A percentile compares a stretch with the other conserved stretches of the same genome.
These are phyloP conservation scores for Debaryomycetaceae sp. DNA, from an alignment of 1,139 yeast species.

Conservation along the genomic window DNA sequence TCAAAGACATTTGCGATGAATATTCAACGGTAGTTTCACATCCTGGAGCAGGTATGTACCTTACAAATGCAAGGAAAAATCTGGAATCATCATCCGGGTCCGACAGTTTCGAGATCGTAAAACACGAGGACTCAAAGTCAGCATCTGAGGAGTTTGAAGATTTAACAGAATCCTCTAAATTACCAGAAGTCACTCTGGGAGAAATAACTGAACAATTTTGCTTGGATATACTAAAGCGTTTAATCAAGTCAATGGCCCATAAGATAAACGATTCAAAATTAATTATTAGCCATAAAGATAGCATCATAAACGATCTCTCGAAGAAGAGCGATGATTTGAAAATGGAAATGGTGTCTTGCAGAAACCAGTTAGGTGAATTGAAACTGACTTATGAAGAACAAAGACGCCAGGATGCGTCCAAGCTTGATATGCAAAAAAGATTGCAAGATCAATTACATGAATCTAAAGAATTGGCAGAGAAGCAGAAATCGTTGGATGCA, in stretches of 20 bases:
- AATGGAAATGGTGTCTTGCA: neutral
- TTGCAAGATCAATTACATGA: no score
- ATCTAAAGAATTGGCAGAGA: no score
- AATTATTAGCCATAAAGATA: neutral
- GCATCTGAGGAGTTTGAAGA: conserved; percentile 6
- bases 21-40: neutral
- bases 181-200: neutral
- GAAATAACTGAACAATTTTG: neutral
- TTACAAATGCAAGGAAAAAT: neutral
- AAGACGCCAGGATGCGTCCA: no score
- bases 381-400: neutral
- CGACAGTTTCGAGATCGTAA: conserved; percentile 1
- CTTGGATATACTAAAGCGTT: neutral
- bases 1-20: neutral
- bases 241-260: neutral
- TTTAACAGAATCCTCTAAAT: neutral
- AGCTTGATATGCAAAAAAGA: no score
- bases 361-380: neutral
- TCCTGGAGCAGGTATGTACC: neutral
- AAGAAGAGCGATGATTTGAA: neutral
- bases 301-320: neutral
- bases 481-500: no score
- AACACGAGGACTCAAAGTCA: conserved; percentile 1
- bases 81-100: conserved; percentile 1
- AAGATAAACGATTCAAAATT: neutral